These are phyloP conservation scores for Candida sp. DNA, from an alignment of 1,139 yeast genomes.

Conservation along the genomic window DNA sequence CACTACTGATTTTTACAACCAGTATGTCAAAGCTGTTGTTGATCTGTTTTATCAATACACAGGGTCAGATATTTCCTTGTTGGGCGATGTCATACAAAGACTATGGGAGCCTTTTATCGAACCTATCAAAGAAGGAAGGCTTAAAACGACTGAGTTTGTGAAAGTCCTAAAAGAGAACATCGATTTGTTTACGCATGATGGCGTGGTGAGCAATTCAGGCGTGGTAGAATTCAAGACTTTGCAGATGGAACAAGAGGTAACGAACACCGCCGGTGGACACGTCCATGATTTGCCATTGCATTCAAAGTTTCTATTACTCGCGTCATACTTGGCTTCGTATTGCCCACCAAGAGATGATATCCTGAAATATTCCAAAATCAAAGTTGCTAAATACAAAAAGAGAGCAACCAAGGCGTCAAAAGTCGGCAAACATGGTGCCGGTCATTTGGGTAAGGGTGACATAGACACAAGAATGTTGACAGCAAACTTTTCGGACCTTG, in stretches of 20 bases:
- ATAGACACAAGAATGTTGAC: constrained; percentile 59
- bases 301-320: constrained; percentile 66
- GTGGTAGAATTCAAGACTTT: constrained; percentile 30
- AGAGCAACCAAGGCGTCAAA: constrained; percentile 21
- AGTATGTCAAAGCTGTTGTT: constrained; percentile 53
- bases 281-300: constrained; percentile 51
- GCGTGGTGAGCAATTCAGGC: constrained; percentile 38
- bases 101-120: constrained; percentile 58
- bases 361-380: constrained; percentile 61
- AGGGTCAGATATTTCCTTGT: constrained; percentile 52
- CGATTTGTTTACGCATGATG: constrained; percentile 43
- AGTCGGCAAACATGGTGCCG: constrained; percentile 27
- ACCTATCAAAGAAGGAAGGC: constrained; percentile 38
- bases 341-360: constrained; percentile 64
- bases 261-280: constrained; percentile 14
- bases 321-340: constrained; percentile 74
- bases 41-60: constrained; percentile 56
- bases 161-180: constrained; percentile 49
- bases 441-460: constrained; percentile 46
- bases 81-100: constrained; percentile 44
- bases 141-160: constrained; percentile 42
- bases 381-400: constrained; percentile 48
- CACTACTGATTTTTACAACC: constrained; percentile 46
- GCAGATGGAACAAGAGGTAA: constrained; percentile 20
- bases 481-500: constrained; percentile 69